Evolutionary conservation across 352 stramenopile genomes (phyloP), one percentile per base, ranked within the genome.

Genomic region (Pythium sukuiense): DNA sequence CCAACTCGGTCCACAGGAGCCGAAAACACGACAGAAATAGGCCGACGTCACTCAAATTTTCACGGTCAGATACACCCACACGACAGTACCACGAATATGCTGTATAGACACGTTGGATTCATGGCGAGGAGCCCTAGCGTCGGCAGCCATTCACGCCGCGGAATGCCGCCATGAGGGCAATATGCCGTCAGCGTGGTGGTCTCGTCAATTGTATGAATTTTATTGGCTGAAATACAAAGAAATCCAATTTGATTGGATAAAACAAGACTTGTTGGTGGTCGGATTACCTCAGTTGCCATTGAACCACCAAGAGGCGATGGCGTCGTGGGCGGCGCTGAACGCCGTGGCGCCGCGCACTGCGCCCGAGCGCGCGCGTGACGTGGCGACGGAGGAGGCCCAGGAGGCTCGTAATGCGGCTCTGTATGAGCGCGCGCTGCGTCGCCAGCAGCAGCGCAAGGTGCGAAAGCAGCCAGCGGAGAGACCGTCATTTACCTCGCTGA

Each of bases 251-350:
- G 52, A 58, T 58, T 58, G 52, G 52, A 13, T 45, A 24, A 58
- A 58, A 58, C 0, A 3, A 29, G 6, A 7, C 14, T 45, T 9
- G 18, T 32, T 33, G 49, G 30, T 29, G 30, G 27, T 59, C 32
- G 35, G 48, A 45, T 50, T 18, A 13, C 12, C n/a, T 33, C 30
- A 18, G 6, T 20, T 13, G 20, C 20, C 20, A 24, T 18, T 12
- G 24, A 4, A 52, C 5, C 27, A 50, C 33, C 3, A 32, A 35
- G 30, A 45, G 18, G 41, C 45, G 18, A 86, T 89, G 79, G 60
- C 77, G 49, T 88, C 80, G n/a, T 92, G 83, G 83, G 77, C 80
- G 37, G 81, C 83, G 50, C 56, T 92, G 53, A 90, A 92, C 52
- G 75, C 78, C 4, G 61, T 61, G 61, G 27, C 73, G 70, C 70